Conservation (phyloP, 2,329 filamentous ascomycete genomes). For the Apiospora sp. region DNA sequence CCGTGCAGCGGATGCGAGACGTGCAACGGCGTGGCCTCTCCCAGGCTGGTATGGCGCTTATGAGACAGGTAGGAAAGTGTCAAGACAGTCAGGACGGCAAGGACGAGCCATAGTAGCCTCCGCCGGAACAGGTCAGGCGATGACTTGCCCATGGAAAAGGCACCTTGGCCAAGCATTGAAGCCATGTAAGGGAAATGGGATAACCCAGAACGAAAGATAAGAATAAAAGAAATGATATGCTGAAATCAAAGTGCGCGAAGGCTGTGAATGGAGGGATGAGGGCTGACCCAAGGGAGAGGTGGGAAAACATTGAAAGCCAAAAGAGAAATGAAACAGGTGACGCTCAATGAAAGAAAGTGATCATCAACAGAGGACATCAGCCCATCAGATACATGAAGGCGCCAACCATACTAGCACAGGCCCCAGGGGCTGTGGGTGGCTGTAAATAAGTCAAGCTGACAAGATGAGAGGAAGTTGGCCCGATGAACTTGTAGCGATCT, state of each 20-base stretch:
- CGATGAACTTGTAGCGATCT: background rate
- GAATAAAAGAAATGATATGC: background rate
- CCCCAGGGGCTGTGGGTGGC: background rate
- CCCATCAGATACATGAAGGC: background rate
- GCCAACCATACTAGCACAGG: background rate
- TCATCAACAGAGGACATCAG: background rate
- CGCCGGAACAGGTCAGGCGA: constrained; percentile 13
- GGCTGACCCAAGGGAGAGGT: background rate
- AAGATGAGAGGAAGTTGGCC: background rate
- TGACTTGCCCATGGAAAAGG: background rate
- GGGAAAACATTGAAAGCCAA: background rate
- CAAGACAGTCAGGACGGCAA: background rate
- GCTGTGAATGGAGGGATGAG: background rate
- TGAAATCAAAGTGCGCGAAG: background rate
- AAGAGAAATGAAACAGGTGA: background rate
- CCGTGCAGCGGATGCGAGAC: background rate
- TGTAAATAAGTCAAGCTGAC: background rate
- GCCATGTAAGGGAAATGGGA: background rate
- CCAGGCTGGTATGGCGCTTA: background rate
- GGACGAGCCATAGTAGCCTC: background rate
- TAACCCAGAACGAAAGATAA: background rate
- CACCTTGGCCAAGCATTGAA: background rate
- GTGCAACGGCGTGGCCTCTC: too few relatives aligned
- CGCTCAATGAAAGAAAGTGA: background rate
- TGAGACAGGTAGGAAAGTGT: constrained; percentile 7